A percentile compares a stretch with the other conserved stretches of the same genome.
Conservation (phyloP, 2,329 filamentous ascomycete species). For the Neurospora sp. region DNA sequence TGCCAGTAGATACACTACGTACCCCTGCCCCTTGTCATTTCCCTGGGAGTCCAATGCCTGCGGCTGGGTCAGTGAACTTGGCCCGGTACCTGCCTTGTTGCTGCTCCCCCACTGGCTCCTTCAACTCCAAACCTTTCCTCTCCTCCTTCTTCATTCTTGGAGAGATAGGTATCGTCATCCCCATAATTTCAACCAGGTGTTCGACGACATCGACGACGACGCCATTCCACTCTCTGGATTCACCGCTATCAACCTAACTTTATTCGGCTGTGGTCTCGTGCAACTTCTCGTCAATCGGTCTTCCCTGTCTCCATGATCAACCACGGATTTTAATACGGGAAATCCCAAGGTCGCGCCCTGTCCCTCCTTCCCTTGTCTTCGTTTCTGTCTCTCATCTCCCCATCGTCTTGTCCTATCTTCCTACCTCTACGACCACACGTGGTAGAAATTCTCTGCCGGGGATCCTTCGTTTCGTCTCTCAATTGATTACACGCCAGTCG, state of each 20-base stretch:
- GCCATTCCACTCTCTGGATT: neutral
- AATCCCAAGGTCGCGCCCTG: neutral
- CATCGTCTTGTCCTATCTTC: neutral
- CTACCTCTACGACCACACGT: neutral
- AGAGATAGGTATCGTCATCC: neutral
- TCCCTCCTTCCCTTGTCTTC: neutral
- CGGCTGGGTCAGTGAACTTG: neutral
- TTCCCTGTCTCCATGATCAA: neutral
- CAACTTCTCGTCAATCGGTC: neutral
- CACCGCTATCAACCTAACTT: neutral
- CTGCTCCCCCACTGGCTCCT: neutral
- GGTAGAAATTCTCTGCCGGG: neutral
- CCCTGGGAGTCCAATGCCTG: neutral
- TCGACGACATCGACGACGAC: neutral
- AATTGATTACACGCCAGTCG: neutral
- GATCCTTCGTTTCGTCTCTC: neutral
- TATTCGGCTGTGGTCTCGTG: neutral
- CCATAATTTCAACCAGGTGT: neutral
- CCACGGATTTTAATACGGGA: neutral
- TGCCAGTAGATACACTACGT: neutral
- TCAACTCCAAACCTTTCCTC: neutral
- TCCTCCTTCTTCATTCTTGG: neutral
- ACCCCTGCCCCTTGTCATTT: neutral
- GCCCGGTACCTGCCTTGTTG: neutral
- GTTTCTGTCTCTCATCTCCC: neutral